Conservation (phyloP, 1,284 basidiomycete genomes). For the Tylopilus sp. region DNA sequence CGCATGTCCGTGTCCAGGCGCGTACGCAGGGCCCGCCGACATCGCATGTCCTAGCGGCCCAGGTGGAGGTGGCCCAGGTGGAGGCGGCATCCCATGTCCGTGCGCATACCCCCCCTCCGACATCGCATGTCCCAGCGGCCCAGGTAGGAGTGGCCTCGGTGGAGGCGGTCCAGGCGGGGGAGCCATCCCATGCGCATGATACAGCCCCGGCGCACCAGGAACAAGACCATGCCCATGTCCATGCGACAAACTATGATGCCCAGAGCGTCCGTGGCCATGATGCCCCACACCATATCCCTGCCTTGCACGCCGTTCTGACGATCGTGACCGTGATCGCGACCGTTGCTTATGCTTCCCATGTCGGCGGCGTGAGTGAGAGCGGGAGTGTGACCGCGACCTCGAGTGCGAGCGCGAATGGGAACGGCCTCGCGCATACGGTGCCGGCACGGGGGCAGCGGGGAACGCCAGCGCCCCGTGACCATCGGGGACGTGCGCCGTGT, state of each 20-base stretch:
- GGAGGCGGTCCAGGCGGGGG: too few relatives aligned
- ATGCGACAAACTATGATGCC: not conserved
- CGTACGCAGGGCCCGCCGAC: not conserved
- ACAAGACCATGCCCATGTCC: slow-evolving; percentile 2
- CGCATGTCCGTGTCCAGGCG: not conserved
- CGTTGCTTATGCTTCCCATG: slow-evolving; percentile 1
- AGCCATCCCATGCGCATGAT: slow-evolving; percentile 2
- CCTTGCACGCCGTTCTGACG: not conserved
- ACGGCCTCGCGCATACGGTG: slow-evolving; percentile 10
- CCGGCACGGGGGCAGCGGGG: not conserved
- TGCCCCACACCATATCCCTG: not conserved
- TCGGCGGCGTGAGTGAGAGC: slow-evolving; percentile 6
- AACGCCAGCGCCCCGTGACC: not conserved
- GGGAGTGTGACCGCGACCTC: slow-evolving; percentile 7
- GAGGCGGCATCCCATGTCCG: not conserved
- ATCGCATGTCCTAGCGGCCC: not conserved
- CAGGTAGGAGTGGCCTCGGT: not conserved
- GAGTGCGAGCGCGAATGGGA: slow-evolving; percentile 14
- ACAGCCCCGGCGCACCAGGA: not conserved
- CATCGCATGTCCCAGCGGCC: too few relatives aligned
- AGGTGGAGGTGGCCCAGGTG: not conserved
- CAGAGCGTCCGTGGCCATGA: not conserved
- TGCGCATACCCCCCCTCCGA: too few relatives aligned
- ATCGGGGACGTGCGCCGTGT: too few relatives aligned
- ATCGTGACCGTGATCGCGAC: slow-evolving; percentile 1